Conservation (phyloP, 768 basidiomycete genomes). For the Mycena latifolia region DNA sequence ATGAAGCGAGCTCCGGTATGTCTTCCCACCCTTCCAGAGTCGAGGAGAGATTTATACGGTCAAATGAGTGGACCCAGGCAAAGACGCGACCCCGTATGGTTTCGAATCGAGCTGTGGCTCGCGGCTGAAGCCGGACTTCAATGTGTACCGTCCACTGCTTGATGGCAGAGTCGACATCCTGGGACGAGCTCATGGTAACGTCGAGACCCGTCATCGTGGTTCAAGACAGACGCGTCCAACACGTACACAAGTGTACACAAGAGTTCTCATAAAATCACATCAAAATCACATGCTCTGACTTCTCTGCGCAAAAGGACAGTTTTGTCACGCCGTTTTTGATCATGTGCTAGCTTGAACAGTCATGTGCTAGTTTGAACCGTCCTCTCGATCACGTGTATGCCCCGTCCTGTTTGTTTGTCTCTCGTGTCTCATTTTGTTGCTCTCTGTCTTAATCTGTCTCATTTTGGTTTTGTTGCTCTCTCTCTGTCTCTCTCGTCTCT, state of each 20-base stretch:
- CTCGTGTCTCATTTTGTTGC: too few relatives aligned
- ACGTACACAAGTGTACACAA: background rate
- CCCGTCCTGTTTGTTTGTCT: too few relatives aligned
- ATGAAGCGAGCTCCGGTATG: conserved; percentile 73
- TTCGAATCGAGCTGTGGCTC: conserved; percentile 81
- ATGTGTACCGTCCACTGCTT: conserved; percentile 81
- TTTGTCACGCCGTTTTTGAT: too few relatives aligned
- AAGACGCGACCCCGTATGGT: conserved; percentile 76
- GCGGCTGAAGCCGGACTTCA: conserved; percentile 82
- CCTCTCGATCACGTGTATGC: too few relatives aligned
- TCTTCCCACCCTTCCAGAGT: conserved; percentile 85
- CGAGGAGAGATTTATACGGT: conserved; percentile 78
- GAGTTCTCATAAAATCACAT: background rate
- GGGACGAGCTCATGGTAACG: conserved; percentile 40
- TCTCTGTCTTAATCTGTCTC: too few relatives aligned
- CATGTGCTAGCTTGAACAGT: too few relatives aligned
- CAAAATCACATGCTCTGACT: too few relatives aligned
- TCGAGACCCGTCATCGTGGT: conserved; percentile 37
- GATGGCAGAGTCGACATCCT: conserved; percentile 11
- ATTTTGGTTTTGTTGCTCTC: too few relatives aligned
- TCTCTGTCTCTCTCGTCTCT: too few relatives aligned
- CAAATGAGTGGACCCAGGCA: conserved; percentile 67
- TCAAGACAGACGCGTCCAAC: background rate
- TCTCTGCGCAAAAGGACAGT: too few relatives aligned
- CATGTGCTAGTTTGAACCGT: too few relatives aligned